These are phyloP conservation scores for Maudiozyma humilis DNA, from an alignment of 1,139 yeast species.

Conservation along the genomic window DNA sequence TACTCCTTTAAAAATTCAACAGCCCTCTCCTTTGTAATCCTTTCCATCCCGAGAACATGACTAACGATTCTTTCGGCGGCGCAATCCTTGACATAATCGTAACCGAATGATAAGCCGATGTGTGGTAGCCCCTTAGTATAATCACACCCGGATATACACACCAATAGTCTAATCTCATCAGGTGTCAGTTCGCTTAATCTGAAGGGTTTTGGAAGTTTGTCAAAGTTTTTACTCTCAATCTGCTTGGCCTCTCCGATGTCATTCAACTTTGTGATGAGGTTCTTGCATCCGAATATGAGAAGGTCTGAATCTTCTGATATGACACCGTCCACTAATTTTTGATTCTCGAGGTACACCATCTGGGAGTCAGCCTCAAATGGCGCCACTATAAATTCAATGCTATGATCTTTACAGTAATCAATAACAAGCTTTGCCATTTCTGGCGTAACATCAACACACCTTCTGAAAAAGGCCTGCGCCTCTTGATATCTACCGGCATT, in stretches of 20 bases:
- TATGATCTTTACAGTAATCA: slow-evolving; percentile 49
- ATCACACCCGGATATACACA: slow-evolving; percentile 88
- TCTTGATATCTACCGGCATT: slow-evolving; percentile 44
- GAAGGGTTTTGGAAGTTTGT: slow-evolving; percentile 33
- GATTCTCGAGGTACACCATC: slow-evolving; percentile 75
- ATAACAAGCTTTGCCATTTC: slow-evolving; percentile 81
- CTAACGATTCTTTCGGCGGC: slow-evolving; percentile 43
- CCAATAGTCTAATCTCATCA: slow-evolving; percentile 62
- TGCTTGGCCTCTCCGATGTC: slow-evolving; percentile 68
- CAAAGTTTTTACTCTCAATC: slow-evolving; percentile 47
- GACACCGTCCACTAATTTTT: slow-evolving; percentile 71
- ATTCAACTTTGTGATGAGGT: slow-evolving; percentile 67
- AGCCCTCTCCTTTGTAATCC: slow-evolving; percentile 14
- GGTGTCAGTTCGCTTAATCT: slow-evolving; percentile 42
- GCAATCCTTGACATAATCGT: slow-evolving; percentile 44
- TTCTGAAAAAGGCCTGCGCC: slow-evolving; percentile 62
- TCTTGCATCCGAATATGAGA: slow-evolving; percentile 72
- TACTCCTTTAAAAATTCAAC: slow-evolving; percentile 53
- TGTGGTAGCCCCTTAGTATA: slow-evolving; percentile 79
- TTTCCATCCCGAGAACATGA: slow-evolving; percentile 16
- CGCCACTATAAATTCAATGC: slow-evolving; percentile 73
- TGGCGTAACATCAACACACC: slow-evolving; percentile 82
- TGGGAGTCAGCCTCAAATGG: slow-evolving; percentile 98
- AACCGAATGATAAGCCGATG: slow-evolving; percentile 72
- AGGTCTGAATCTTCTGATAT: slow-evolving; percentile 91